Evolutionary conservation across 192 early-diverging fungal genomes (phyloP), one percentile per base, ranked within the genome.

Genomic region (Umbelopsis isabellina): DNA sequence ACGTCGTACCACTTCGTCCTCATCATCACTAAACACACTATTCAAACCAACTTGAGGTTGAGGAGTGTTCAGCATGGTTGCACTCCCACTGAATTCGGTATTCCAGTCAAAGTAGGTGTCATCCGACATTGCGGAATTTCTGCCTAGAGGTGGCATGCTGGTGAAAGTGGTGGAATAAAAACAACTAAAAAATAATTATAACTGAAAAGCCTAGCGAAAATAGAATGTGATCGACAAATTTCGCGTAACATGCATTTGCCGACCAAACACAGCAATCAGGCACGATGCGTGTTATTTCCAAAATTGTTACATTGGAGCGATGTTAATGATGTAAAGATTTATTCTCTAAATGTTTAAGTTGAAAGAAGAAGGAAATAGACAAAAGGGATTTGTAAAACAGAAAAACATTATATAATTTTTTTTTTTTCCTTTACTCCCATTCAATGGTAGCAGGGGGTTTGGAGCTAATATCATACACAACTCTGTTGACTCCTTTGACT

Each of bases 401-500:
- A 52, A 25, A 30, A 35, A 61, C 11, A 27, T 33, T 49, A 66
- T 49, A 51, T 48, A 44, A 41, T 41, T 41, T 41, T 41, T 41
- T 41, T 41, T 41, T 41, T 30, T 41, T 41, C 3, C 37, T 75
- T 87, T 95, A 98, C 83, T 97, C 95, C 87, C 93, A 94, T 86
- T 99, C 97, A 82, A 99, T 97, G 68, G 97, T 99, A 74, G 95
- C 95, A 51, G 97, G 97, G 61, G 97, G 97, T 86, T 99, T 99
- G 68, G 92, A 94, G 75, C 91, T 93, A 77, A 99, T 91, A 77
- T 99, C 97, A 77, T 97, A 97, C 70, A 99, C 89, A 45, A 97
- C 95, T 46, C 97, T 90, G 86, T 99, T 99, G 53, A 99, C 96
- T 48, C 97, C 97, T 72, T 94, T 86, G 69, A 99, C 96, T 84